phyloP scores from a whole-genome alignment of 495 filamentous ascomycete species.

The Neurospora tetraspora region DNA sequence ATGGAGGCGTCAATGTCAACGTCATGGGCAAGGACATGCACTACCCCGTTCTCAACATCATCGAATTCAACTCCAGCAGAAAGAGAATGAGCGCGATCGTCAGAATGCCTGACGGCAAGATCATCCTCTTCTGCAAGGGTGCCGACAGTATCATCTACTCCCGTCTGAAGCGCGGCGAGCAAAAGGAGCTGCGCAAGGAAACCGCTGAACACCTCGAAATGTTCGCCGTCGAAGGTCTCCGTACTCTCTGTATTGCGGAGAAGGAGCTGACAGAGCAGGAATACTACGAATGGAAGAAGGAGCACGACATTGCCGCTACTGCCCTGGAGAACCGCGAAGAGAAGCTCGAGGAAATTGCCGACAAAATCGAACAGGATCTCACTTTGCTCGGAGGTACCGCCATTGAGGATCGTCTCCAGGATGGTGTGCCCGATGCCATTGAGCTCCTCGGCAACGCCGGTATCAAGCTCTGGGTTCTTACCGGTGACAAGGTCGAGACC shows the following conservation, averaged over 20 bases:
- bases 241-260: slow-evolving; percentile 93
- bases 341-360: slow-evolving; percentile 82
- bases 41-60: slow-evolving; percentile 83
- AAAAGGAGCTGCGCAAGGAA: slow-evolving; percentile 66
- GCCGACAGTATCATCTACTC: slow-evolving; percentile 98
- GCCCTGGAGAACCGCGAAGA: slow-evolving; percentile 84
- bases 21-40: slow-evolving; percentile 75
- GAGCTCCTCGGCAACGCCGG: slow-evolving; percentile 85
- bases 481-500: slow-evolving; percentile 97
- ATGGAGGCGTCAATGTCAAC: slow-evolving; percentile 73
- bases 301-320: slow-evolving; percentile 80
- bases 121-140: slow-evolving; percentile 93
- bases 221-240: slow-evolving; percentile 90
- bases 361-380: slow-evolving; percentile 81
- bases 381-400: slow-evolving; percentile 90
- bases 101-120: slow-evolving; percentile 86
- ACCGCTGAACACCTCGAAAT: slow-evolving; percentile 94
- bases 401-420: slow-evolving; percentile 95
- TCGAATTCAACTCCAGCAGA: slow-evolving; percentile 95
- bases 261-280: slow-evolving; percentile 73
- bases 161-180: slow-evolving; percentile 73
- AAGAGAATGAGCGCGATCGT: slow-evolving; percentile 99
- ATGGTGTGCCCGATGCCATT: slow-evolving; percentile 96
- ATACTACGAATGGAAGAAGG: slow-evolving; percentile 74
- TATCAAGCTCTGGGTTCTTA: slow-evolving; percentile 99